phyloP scores from a whole-genome alignment of 2,329 filamentous ascomycete species.

The Penicillium sp. region DNA sequence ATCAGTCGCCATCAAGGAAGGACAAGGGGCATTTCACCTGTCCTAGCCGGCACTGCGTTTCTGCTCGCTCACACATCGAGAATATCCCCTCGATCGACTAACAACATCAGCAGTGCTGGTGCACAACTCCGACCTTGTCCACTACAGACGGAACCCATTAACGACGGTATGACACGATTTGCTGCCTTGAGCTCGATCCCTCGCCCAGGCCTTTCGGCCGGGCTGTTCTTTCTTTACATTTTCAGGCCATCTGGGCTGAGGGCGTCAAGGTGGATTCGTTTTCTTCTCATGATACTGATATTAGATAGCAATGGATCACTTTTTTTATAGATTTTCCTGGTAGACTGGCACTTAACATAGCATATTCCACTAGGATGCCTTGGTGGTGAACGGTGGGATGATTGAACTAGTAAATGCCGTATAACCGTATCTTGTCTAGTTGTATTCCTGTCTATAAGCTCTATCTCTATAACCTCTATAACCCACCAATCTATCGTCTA shows the following conservation, averaged over 20 bases:
- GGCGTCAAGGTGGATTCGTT: constrained; percentile 19
- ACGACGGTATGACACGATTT: constrained; percentile 20
- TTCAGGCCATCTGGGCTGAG: constrained; percentile 16
- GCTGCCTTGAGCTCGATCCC: constrained; percentile 14
- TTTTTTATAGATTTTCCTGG: constrained; percentile 3
- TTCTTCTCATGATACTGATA: constrained; percentile 16
- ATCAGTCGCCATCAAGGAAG: constrained; percentile 82
- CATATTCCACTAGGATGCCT: not conserved
- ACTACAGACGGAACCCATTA: constrained; percentile 4
- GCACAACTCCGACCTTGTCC: constrained; percentile 1
- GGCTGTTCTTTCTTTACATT: constrained; percentile 15
- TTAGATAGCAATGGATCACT: constrained; percentile 26
- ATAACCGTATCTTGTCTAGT: not conserved
- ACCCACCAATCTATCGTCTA: not conserved
- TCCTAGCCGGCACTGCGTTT: constrained; percentile 52
- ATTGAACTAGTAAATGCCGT: not conserved
- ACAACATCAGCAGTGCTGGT: constrained; percentile 9
- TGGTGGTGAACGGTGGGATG: not conserved
- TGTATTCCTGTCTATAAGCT: not conserved
- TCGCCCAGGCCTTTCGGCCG: constrained; percentile 17
- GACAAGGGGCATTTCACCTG: constrained; percentile 95
- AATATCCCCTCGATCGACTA: constrained; percentile 1
- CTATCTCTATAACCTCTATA: not conserved
- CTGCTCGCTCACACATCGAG: not conserved
- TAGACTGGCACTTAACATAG: not conserved